These are phyloP conservation scores for Alternaria gaisen DNA, from an alignment of 2,329 filamentous ascomycete genomes.

Conservation along the genomic window DNA sequence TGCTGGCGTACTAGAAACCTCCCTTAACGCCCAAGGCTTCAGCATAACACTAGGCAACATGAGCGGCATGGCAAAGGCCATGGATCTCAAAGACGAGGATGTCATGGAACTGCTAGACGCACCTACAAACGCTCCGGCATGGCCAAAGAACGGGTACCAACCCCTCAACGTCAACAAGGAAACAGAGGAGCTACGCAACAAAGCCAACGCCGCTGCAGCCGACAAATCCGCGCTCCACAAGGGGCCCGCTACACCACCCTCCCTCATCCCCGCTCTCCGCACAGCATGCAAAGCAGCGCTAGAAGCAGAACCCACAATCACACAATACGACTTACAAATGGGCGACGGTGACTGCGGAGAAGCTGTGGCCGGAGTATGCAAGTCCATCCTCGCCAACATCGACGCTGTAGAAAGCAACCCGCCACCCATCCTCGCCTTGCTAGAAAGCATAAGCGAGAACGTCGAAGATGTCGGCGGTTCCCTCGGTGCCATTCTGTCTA, in stretches of 20 bases:
- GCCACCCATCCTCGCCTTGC: slow-evolving; percentile 61
- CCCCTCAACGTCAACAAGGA: slow-evolving; percentile 38
- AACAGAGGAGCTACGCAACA: slow-evolving; percentile 35
- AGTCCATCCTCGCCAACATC: slow-evolving; percentile 56
- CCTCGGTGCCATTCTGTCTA: slow-evolving; percentile 78
- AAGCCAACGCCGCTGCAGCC: slow-evolving; percentile 40
- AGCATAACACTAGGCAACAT: slow-evolving; percentile 65
- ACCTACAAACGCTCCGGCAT: slow-evolving; percentile 61
- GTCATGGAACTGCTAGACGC: slow-evolving; percentile 60
- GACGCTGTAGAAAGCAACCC: slow-evolving; percentile 65
- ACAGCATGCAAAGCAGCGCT: slow-evolving; percentile 60
- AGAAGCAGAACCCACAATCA: slow-evolving; percentile 69
- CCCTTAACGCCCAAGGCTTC: slow-evolving; percentile 65
- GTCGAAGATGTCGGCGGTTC: slow-evolving; percentile 79
- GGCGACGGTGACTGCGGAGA: slow-evolving; percentile 91
- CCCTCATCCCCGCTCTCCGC: slow-evolving; percentile 52
- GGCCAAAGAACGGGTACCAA: slow-evolving; percentile 60
- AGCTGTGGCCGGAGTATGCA: slow-evolving; percentile 71
- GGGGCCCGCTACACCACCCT: slow-evolving; percentile 52
- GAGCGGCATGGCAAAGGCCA: slow-evolving; percentile 55
- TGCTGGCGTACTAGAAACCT: slow-evolving; percentile 61
- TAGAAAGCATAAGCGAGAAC: slow-evolving; percentile 67
- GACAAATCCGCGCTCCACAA: slow-evolving; percentile 28
- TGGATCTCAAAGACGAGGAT: slow-evolving; percentile 50
- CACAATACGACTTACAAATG: slow-evolving; percentile 78